Conservation (phyloP, 352 stramenopile genomes). For the Phytophthora europaea region DNA sequence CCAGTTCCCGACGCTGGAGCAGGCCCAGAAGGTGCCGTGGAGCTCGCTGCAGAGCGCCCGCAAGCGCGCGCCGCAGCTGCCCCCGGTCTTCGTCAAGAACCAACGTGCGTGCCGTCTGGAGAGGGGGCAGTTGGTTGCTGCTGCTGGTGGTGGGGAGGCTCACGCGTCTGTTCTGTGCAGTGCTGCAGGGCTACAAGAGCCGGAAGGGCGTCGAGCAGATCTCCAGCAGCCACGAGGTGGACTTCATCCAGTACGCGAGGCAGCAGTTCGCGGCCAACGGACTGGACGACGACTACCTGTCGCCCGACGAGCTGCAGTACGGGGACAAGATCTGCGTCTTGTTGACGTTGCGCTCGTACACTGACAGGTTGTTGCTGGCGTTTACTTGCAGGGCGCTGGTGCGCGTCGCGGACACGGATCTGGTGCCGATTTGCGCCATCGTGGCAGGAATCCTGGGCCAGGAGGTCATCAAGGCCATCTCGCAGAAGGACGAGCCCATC, state of each 20-base stretch:
- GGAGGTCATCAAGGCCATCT: slow-evolving; percentile 99
- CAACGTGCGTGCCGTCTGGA: slow-evolving; percentile 56
- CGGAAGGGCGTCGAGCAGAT: slow-evolving; percentile 25
- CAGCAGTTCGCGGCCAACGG: slow-evolving; percentile 63
- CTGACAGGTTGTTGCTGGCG: not conserved
- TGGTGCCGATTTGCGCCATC: slow-evolving; percentile 96
- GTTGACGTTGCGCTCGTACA: not conserved
- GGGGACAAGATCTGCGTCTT: not conserved
- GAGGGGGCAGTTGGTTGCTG: not conserved
- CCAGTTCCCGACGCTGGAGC: slow-evolving; percentile 66
- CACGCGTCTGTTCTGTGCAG: slow-evolving; percentile 33
- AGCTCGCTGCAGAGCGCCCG: slow-evolving; percentile 71
- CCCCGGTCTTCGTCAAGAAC: slow-evolving; percentile 83
- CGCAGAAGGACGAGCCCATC: slow-evolving; percentile 95
- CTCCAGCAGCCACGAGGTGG: slow-evolving; percentile 28
- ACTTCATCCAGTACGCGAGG: slow-evolving; percentile 72
- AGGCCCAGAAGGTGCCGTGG: slow-evolving; percentile 64
- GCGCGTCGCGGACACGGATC: slow-evolving; percentile 54
- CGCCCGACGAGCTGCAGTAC: slow-evolving; percentile 59
- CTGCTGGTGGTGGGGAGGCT: not conserved
- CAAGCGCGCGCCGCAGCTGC: slow-evolving; percentile 78
- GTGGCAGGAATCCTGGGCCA: slow-evolving; percentile 97
- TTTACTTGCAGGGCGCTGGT: slow-evolving; percentile 45
- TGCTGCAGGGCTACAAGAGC: slow-evolving; percentile 70
- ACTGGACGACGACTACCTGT: slow-evolving; percentile 72